Conservation (phyloP, 2,329 filamentous ascomycete genomes). For the Epichloe sibirici region DNA sequence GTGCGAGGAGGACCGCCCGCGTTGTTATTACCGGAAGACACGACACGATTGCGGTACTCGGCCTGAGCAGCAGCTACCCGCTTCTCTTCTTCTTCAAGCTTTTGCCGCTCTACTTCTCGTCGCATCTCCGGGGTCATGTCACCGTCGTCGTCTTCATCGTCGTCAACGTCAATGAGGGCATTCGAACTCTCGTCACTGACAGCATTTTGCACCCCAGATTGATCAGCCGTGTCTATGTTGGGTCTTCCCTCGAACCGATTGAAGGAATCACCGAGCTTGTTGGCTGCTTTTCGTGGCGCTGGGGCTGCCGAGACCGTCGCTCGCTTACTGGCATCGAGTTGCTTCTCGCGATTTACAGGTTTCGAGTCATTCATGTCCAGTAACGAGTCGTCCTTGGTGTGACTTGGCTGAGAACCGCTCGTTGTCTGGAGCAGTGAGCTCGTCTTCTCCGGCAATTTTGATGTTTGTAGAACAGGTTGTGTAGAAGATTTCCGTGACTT, state of each 20-base stretch:
- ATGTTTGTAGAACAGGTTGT: background rate
- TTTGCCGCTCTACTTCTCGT: slow-evolving; percentile 73
- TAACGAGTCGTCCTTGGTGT: slow-evolving; percentile 48
- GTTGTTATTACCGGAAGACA: slow-evolving; percentile 31
- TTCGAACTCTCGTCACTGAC: slow-evolving; percentile 45
- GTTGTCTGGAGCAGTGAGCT: background rate
- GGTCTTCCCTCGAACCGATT: slow-evolving; percentile 65
- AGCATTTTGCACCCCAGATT: background rate
- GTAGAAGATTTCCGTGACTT: slow-evolving; percentile 21
- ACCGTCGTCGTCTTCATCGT: slow-evolving; percentile 55
- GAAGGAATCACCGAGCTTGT: slow-evolving; percentile 88
- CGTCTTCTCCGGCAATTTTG: background rate
- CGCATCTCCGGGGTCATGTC: slow-evolving; percentile 77
- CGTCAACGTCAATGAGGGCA: slow-evolving; percentile 44
- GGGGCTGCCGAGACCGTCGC: slow-evolving; percentile 61
- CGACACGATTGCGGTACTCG: slow-evolving; percentile 68
- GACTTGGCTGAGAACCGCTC: background rate
- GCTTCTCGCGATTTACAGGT: slow-evolving; percentile 37
- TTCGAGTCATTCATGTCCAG: slow-evolving; percentile 60
- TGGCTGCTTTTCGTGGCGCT: slow-evolving; percentile 72
- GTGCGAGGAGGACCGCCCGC: slow-evolving; percentile 53
- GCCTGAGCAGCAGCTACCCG: slow-evolving; percentile 80
- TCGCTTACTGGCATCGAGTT: slow-evolving; percentile 45
- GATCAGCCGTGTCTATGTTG: too few species aligned
- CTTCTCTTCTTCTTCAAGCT: slow-evolving; percentile 76